phyloP scores from a whole-genome alignment of 805 yeast genomes.

The Metschnikowia cubensis region DNA sequence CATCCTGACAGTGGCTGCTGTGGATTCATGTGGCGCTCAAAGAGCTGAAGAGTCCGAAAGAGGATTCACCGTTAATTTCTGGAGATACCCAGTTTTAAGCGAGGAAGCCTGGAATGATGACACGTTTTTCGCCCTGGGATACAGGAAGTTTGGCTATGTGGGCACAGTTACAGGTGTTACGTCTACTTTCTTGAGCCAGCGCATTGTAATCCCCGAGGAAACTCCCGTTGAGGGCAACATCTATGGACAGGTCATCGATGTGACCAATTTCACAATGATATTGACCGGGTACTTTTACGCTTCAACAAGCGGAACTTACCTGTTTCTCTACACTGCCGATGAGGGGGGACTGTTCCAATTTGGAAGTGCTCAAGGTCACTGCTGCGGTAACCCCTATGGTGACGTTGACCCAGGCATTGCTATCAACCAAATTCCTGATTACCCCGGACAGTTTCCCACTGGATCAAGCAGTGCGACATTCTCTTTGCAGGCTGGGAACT shows the following conservation, averaged over 20 bases:
- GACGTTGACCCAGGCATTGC: slow-evolving; percentile 9
- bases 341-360: background rate
- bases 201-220: background rate
- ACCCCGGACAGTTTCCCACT: slow-evolving; percentile 8
- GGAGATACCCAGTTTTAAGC: background rate
- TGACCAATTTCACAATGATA: background rate
- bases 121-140: slow-evolving; percentile 1
- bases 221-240: background rate
- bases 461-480: background rate
- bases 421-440: slow-evolving; percentile 8
- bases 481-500: background rate
- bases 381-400: slow-evolving; percentile 15
- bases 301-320: background rate
- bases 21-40: too few species aligned
- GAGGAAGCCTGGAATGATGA: slow-evolving; percentile 1
- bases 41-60: too few species aligned
- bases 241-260: background rate
- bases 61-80: background rate
- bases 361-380: background rate
- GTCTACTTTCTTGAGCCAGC: background rate
- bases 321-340: background rate
- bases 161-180: background rate
- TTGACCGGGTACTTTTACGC: background rate
- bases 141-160: slow-evolving; percentile 2
- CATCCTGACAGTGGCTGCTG: too few species aligned